Evolutionary conservation across 345 rosid species (phyloP), one percentile per base, ranked within the genome.

Genomic region (Citrus cavaleriei): DNA sequence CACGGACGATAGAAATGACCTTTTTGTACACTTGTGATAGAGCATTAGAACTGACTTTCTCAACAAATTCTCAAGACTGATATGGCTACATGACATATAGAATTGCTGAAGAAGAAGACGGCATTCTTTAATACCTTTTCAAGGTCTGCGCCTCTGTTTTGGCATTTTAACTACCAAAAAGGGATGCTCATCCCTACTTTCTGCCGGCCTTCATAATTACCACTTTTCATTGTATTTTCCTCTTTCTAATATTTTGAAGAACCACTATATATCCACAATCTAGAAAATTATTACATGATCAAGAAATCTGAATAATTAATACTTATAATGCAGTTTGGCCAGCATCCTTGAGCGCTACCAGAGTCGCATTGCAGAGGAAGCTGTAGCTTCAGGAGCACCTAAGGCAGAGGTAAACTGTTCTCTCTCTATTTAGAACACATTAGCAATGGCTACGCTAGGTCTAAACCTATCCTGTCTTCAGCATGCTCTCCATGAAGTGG

Each of bases 241-340:
- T 46, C 51, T 46, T 46, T 12, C 18, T 64, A 16, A 28, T 16
- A 27, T 64, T 64, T 6, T 21, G 19, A 5, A 6, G 68, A 64
- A 72, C 65, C 40, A 5, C 51, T n/a, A 21, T 18, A 40, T 71
- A 12, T 51, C 6, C 30, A 8, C 27, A 8, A 32, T 40, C 37
- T 46, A 30, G 40, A 42, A 42, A 40, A 30, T 10, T n/a, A n/a
- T 58, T 49, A 32, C 18, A n/a, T 46, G 22, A 34, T 49, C 38
- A n/a, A 73, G 12, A 32, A 73, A 16, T 58, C 25, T 24, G 6
- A 72, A 64, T 55, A 35, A 21, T 69, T 6, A 62, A 4, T 51
- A 75, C 25, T 60, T 27, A 12, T 72, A 59, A n/a, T 74, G 46
- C 85, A 89, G 92, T 65, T 63, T 85, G 79, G 65, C 77, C 61